A percentile compares a stretch with the other conserved stretches of the same genome.
Conservation (phyloP, 23 red algal species). For the Cyanidiococcus yangmingshanensis region DNA sequence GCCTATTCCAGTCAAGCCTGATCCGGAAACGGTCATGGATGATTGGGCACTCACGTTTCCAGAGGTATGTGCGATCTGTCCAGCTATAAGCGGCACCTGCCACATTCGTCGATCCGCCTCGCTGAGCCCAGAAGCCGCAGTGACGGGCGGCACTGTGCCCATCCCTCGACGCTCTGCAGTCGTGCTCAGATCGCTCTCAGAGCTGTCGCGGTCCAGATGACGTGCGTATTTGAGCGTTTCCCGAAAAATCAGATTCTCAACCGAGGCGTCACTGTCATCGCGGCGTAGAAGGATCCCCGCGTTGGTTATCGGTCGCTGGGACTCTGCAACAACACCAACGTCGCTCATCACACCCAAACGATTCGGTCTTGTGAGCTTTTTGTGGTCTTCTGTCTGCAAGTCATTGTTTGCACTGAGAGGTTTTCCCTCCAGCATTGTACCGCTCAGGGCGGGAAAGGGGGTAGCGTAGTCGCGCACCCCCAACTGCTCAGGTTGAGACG, state of each 20-base stretch:
- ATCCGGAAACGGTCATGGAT: too few relatives aligned
- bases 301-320: neutral
- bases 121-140: neutral
- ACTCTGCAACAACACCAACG: neutral
- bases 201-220: constrained; percentile 1
- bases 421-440: neutral
- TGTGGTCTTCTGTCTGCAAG: neutral
- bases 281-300: neutral
- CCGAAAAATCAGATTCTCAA: constrained; percentile 90
- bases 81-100: constrained; percentile 15
- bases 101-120: constrained; percentile 25
- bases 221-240: constrained; percentile 49
- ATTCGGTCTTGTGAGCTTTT: neutral
- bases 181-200: constrained; percentile 3
- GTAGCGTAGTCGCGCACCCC: neutral
- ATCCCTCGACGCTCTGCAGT: neutral
- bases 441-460: neutral
- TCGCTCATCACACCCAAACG: neutral
- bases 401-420: neutral
- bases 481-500: neutral
- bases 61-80: too few relatives aligned
- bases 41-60: too few relatives aligned
- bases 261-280: constrained; percentile 31
- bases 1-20: too few relatives aligned
- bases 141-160: constrained; percentile 1